Percentiles rank a stretch among this genome's conserved stretches.
These are phyloP conservation scores for Kurtzmaniella cleridarum DNA, from an alignment of 805 yeast species.

Conservation along the genomic window DNA sequence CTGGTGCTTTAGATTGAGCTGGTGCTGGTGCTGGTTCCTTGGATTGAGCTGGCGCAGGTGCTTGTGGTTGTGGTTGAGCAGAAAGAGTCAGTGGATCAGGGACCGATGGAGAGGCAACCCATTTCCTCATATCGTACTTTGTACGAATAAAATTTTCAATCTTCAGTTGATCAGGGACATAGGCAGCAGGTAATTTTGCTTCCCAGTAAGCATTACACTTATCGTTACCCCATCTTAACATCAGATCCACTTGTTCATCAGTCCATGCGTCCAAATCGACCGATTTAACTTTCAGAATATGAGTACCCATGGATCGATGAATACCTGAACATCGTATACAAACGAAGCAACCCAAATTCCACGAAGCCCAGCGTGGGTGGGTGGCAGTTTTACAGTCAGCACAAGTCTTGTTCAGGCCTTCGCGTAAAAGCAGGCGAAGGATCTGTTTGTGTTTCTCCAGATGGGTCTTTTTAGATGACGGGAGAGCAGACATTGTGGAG, in stretches of 20 bases:
- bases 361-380: constrained; percentile 97
- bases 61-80: constrained; percentile 3
- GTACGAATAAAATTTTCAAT: constrained; percentile 87
- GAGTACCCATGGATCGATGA: constrained; percentile 94
- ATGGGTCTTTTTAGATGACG: constrained; percentile 40
- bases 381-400: constrained; percentile 87
- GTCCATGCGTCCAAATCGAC: constrained; percentile 97
- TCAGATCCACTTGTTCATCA: constrained; percentile 77
- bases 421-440: constrained; percentile 68
- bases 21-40: constrained; percentile 4
- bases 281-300: constrained; percentile 85
- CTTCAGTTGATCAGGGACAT: constrained; percentile 78
- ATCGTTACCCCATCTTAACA: constrained; percentile 84
- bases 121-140: constrained; percentile 85
- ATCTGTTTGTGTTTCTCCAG: constrained; percentile 61
- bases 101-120: constrained; percentile 56
- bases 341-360: constrained; percentile 89
- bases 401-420: constrained; percentile 71
- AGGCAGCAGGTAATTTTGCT: constrained; percentile 58
- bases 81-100: constrained; percentile 54
- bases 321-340: constrained; percentile 96
- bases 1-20: constrained; percentile 3
- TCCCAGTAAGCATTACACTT: constrained; percentile 85
- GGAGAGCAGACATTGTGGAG: constrained; percentile 23
- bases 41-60: background rate